Evolutionary conservation across 2,329 filamentous ascomycete genomes (phyloP).

Genomic region (Pseudogymnoascus sp.): DNA sequence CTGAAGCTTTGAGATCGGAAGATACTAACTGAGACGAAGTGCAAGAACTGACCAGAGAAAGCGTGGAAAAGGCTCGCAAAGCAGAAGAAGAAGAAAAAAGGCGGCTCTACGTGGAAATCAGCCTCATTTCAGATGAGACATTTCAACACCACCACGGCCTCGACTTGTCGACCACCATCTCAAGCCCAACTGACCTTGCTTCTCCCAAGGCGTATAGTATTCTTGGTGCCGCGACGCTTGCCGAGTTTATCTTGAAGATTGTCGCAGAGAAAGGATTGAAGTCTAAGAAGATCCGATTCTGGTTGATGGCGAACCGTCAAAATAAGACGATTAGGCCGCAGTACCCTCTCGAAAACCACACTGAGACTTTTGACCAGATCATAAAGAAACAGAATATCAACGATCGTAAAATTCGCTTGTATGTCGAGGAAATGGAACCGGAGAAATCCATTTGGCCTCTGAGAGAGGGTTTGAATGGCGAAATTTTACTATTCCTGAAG

Average conservation of each 20-base stretch:
- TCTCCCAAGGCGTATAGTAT: constrained; percentile 67
- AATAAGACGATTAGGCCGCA: constrained; percentile 97
- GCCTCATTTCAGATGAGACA: constrained; percentile 73
- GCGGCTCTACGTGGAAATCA: constrained; percentile 82
- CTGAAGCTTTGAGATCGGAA: constrained; percentile 18
- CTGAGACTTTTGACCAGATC: constrained; percentile 70
- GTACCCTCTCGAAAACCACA: constrained; percentile 70
- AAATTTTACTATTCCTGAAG: constrained; percentile 84
- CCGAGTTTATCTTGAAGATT: constrained; percentile 65
- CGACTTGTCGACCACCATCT: constrained; percentile 68
- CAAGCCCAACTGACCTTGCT: constrained; percentile 56
- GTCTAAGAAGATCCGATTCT: constrained; percentile 69
- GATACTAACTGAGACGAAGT: constrained; percentile 49
- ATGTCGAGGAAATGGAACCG: constrained; percentile 56
- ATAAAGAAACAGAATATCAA: not conserved
- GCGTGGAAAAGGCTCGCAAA: not conserved
- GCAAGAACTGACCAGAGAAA: constrained; percentile 63
- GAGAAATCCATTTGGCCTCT: constrained; percentile 68
- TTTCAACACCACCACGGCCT: constrained; percentile 78
- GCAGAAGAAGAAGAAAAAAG: constrained; percentile 73
- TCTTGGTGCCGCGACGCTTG: constrained; percentile 64
- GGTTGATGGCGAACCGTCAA: constrained; percentile 97
- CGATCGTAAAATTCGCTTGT: constrained; percentile 57
- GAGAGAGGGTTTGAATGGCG: constrained; percentile 50
- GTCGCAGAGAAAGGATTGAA: constrained; percentile 64